Percentiles rank a stretch among this genome's conserved stretches.
Conservation (phyloP, 1,139 yeast species). For the Kurtzmaniella quercitrusa region DNA sequence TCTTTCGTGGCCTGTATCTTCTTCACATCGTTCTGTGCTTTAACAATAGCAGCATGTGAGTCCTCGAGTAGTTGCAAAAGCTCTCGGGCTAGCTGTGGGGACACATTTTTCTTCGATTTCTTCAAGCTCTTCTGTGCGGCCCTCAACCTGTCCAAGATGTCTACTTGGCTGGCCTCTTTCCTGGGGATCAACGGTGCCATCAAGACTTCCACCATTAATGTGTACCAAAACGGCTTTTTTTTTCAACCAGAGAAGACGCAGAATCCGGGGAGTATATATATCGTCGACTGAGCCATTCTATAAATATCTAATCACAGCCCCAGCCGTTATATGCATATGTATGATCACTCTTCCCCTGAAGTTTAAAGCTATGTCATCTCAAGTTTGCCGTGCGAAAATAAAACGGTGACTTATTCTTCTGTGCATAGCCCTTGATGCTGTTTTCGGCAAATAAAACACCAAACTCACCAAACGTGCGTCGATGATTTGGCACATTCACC, state of each 20-base stretch:
- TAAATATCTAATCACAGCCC: background rate
- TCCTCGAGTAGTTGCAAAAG: slow-evolving; percentile 1
- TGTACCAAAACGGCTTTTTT: background rate
- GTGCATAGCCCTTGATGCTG: background rate
- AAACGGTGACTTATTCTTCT: background rate
- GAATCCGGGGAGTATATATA: background rate
- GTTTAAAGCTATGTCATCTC: background rate
- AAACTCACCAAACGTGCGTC: background rate
- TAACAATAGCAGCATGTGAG: background rate
- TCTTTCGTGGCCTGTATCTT: background rate
- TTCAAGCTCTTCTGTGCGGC: background rate
- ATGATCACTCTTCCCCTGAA: background rate
- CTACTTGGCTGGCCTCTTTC: background rate
- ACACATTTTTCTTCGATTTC: background rate
- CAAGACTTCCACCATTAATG: background rate
- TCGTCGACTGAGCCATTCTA: background rate
- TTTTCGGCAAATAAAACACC: background rate
- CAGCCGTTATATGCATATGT: background rate
- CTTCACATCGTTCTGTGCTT: background rate
- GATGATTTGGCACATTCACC: background rate
- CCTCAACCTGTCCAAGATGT: background rate
- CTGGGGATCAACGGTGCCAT: background rate
- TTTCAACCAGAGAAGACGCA: background rate
- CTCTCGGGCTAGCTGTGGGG: background rate
- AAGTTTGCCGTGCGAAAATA: background rate